Conservation (phyloP, 805 yeast genomes). For the Ogataea nitratoaversa region DNA sequence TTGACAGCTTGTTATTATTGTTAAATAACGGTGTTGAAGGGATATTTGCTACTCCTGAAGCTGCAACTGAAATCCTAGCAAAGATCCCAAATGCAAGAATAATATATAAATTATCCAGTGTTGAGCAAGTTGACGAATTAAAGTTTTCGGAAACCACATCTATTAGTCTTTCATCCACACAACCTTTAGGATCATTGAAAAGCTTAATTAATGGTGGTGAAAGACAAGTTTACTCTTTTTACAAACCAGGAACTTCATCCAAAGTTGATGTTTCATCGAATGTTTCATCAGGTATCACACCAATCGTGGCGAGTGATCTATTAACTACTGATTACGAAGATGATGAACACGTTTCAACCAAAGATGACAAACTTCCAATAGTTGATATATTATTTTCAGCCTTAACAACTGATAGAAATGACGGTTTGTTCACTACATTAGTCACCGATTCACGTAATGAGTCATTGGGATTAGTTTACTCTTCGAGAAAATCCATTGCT, state of each 20-base stretch:
- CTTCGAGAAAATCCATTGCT: conserved; percentile 73
- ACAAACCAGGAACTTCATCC: conserved; percentile 9
- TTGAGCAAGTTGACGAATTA: conserved; percentile 15
- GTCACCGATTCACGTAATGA: conserved; percentile 68
- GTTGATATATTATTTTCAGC: conserved; percentile 42
- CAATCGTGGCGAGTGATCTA: conserved; percentile 27
- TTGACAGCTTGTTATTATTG: conserved; percentile 20
- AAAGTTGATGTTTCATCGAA: conserved; percentile 12
- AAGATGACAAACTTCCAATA: conserved; percentile 29
- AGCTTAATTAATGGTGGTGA: conserved; percentile 12
- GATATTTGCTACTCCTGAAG: conserved; percentile 20
- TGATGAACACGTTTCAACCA: conserved; percentile 2
- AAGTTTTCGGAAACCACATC: conserved; percentile 20
- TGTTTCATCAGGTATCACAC: conserved; percentile 33
- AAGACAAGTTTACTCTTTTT: conserved; percentile 12
- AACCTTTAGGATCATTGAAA: conserved; percentile 13
- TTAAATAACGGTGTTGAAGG: conserved; percentile 29
- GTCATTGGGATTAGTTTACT: conserved; percentile 86
- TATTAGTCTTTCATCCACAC: conserved; percentile 14
- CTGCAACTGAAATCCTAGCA: conserved; percentile 18
- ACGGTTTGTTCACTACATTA: conserved; percentile 80
- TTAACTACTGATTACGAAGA: conserved; percentile 34
- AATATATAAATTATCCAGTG: conserved; percentile 19
- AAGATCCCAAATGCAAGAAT: conserved; percentile 33
- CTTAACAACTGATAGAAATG: conserved; percentile 76